phyloP scores from a whole-genome alignment of 2,329 filamentous ascomycete genomes.

The Knoxdaviesia proteae region DNA sequence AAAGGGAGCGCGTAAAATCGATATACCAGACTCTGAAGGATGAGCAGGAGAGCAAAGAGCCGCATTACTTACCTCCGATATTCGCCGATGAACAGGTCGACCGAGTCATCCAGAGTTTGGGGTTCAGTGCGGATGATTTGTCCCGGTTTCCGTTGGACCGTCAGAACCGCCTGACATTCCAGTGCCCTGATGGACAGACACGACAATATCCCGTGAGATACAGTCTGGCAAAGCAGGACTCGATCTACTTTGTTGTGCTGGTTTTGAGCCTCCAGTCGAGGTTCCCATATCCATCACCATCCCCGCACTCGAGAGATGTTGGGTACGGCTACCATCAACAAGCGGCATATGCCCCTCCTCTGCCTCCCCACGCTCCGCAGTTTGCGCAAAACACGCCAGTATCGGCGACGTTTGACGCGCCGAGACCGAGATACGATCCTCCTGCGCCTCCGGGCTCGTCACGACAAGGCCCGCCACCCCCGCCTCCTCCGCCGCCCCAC shows the following conservation, averaged over 20 bases:
- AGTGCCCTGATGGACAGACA: slow-evolving; percentile 27
- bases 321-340: slow-evolving; percentile 17
- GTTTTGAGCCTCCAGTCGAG: slow-evolving; percentile 18
- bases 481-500: slow-evolving; percentile 7
- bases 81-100: slow-evolving; percentile 31
- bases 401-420: slow-evolving; percentile 25
- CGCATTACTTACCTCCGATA: slow-evolving; percentile 45
- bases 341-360: slow-evolving; percentile 9
- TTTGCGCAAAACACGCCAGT: slow-evolving; percentile 24
- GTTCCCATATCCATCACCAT: slow-evolving; percentile 22
- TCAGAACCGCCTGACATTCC: slow-evolving; percentile 33
- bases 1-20: slow-evolving; percentile 28
- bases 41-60: slow-evolving; percentile 35
- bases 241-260: slow-evolving; percentile 40
- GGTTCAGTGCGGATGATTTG: slow-evolving; percentile 31
- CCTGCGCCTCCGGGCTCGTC: slow-evolving; percentile 7
- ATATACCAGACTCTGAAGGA: slow-evolving; percentile 32
- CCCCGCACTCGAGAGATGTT: slow-evolving; percentile 21
- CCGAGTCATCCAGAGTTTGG: slow-evolving; percentile 30
- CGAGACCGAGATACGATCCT: slow-evolving; percentile 19
- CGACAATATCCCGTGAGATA: slow-evolving; percentile 28
- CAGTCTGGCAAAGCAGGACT: slow-evolving; percentile 37
- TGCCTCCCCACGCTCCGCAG: slow-evolving; percentile 9
- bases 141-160: slow-evolving; percentile 29
- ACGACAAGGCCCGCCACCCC: slow-evolving; percentile 11